phyloP scores from a whole-genome alignment of 805 yeast species.

The Candida maris region DNA sequence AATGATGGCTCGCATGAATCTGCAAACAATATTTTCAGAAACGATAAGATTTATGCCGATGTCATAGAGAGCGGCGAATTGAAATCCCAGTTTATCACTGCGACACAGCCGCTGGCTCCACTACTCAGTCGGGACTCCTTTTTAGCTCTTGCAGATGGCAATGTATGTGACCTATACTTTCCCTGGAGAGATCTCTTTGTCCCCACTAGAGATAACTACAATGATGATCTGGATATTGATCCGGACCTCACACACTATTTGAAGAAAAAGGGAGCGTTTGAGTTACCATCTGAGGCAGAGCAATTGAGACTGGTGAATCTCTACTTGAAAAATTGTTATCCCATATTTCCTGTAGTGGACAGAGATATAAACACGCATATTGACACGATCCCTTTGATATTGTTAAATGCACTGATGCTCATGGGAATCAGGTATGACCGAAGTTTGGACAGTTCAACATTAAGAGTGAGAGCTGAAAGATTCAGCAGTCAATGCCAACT shows the following conservation, averaged over 20 bases:
- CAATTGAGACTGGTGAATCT: conserved; percentile 20
- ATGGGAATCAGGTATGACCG: conserved; percentile 24
- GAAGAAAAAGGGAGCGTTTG: conserved; percentile 24
- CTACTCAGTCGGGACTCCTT: conserved; percentile 30
- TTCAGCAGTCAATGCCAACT: conserved; percentile 25
- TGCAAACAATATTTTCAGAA: conserved; percentile 10
- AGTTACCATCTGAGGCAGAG: conserved; percentile 19
- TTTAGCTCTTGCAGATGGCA: conserved; percentile 29
- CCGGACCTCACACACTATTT: conserved; percentile 24
- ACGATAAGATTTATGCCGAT: conserved; percentile 26
- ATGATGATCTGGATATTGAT: conserved; percentile 16
- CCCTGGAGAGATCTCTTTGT: conserved; percentile 30
- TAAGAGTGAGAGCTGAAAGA: conserved; percentile 22
- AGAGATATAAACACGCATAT: conserved; percentile 18
- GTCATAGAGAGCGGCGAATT: conserved; percentile 20
- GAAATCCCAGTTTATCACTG: conserved; percentile 28
- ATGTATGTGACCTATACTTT: conserved; percentile 27
- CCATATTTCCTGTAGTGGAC: conserved; percentile 30
- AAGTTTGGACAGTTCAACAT: conserved; percentile 7
- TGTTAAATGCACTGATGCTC: conserved; percentile 30
- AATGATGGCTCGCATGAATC: not conserved
- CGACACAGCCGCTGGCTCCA: conserved; percentile 33
- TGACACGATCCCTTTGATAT: conserved; percentile 19
- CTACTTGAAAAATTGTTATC: conserved; percentile 26
- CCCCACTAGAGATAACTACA: conserved; percentile 13